These are phyloP conservation scores for Stemphylium lycopersici DNA, from an alignment of 2,329 filamentous ascomycete species.

Conservation along the genomic window DNA sequence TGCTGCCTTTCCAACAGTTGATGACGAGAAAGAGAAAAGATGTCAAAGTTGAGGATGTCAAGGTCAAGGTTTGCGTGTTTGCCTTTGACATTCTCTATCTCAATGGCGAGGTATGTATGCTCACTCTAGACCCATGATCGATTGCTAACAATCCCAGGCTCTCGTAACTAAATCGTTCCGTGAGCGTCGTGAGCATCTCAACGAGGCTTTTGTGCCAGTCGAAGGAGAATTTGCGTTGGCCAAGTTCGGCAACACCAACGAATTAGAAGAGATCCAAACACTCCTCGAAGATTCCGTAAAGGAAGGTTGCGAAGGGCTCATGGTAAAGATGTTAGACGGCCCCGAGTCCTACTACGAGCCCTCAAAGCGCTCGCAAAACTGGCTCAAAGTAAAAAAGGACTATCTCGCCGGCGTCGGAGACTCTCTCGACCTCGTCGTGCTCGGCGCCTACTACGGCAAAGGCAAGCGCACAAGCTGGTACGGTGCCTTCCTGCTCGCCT, in stretches of 20 bases:
- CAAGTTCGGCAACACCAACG: slow-evolving; percentile 82
- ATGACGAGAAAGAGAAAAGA: slow-evolving; percentile 99
- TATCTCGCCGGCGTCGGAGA: slow-evolving; percentile 94
- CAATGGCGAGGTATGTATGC: slow-evolving; percentile 72
- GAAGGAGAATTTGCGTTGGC: slow-evolving; percentile 94
- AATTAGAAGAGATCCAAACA: slow-evolving; percentile 90
- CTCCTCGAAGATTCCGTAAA: slow-evolving; percentile 95
- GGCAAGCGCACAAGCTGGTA: slow-evolving; percentile 96
- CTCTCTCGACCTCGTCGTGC: slow-evolving; percentile 92
- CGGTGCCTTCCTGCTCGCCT: slow-evolving; percentile 92
- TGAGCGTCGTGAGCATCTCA: slow-evolving; percentile 78
- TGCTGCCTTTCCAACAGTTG: slow-evolving; percentile 94
- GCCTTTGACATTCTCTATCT: slow-evolving; percentile 94
- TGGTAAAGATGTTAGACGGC: slow-evolving; percentile 99
- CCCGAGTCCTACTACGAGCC: slow-evolving; percentile 93
- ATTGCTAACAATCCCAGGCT: slow-evolving; percentile 54
- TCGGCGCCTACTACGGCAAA: slow-evolving; percentile 92
- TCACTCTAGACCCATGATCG: background rate
- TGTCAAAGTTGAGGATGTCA: slow-evolving; percentile 92
- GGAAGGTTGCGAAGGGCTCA: slow-evolving; percentile 93
- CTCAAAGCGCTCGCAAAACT: slow-evolving; percentile 94
- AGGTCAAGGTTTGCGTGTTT: slow-evolving; percentile 96
- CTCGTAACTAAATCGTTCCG: slow-evolving; percentile 86
- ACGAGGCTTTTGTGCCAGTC: slow-evolving; percentile 72
- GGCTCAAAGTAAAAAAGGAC: slow-evolving; percentile 99